Percentiles rank a stretch among this genome's conserved stretches.
Evolutionary conservation across 768 basidiomycete species (phyloP).

Genomic region (Tylopilus felleus): DNA sequence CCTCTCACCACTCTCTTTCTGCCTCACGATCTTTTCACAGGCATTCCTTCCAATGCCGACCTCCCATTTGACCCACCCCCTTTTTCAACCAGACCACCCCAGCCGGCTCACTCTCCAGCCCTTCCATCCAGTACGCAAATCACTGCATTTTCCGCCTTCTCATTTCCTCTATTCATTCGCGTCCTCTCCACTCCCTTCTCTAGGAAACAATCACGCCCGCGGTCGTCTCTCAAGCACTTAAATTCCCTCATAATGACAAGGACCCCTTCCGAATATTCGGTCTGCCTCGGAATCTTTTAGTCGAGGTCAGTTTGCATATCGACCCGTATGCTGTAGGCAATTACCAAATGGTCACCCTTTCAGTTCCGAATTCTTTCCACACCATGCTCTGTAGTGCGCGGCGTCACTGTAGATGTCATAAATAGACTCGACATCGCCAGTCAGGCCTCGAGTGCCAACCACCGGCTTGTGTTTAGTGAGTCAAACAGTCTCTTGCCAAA

Average conservation of each 20-base stretch:
- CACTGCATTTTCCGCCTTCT: no score
- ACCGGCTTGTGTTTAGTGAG: constrained; percentile 65
- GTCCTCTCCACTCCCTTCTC: background rate
- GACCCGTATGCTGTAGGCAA: background rate
- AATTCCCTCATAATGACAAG: constrained; percentile 43
- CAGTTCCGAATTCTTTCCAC: constrained; percentile 69
- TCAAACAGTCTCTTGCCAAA: constrained; percentile 8
- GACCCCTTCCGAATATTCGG: constrained; percentile 65
- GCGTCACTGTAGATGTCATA: constrained; percentile 56
- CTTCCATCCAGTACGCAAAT: constrained; percentile 41
- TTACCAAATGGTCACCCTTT: background rate
- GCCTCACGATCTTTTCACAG: constrained; percentile 23
- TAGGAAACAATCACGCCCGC: constrained; percentile 33
- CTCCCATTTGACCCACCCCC: constrained; percentile 35
- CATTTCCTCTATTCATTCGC: background rate
- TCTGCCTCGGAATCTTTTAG: constrained; percentile 60
- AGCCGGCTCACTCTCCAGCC: constrained; percentile 37
- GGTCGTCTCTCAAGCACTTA: constrained; percentile 44
- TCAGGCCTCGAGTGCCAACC: constrained; percentile 46
- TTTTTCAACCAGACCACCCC: constrained; percentile 40
- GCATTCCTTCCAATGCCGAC: constrained; percentile 42
- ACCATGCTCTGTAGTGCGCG: constrained; percentile 71
- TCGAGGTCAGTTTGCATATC: constrained; percentile 55
- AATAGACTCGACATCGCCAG: constrained; percentile 51
- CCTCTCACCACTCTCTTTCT: background rate